phyloP scores from a whole-genome alignment of 306 rosid genomes.

The Datisca glomerata region DNA sequence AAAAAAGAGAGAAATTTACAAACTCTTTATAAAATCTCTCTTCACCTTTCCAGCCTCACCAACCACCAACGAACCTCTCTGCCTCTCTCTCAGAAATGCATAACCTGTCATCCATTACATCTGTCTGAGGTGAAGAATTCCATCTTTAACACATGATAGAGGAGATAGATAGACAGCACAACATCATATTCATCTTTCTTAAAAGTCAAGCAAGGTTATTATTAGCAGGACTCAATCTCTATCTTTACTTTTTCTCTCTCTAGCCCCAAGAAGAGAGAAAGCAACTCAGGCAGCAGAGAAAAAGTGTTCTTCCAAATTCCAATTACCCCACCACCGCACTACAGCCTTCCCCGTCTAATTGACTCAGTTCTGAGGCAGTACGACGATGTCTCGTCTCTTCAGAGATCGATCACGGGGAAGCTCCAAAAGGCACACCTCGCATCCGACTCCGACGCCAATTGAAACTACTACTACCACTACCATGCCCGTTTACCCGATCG shows the following conservation, averaged over 20 bases:
- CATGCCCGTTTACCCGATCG: conserved; percentile 49
- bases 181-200: conserved; percentile 18
- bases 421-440: conserved; percentile 20
- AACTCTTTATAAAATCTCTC: too few species aligned
- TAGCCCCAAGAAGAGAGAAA: conserved; percentile 4
- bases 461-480: conserved; percentile 5
- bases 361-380: background rate
- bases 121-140: background rate
- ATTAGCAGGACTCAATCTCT: background rate
- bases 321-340: conserved; percentile 12
- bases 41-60: background rate
- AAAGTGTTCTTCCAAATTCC: background rate
- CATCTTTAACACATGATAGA: background rate
- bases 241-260: conserved; percentile 13
- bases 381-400: conserved; percentile 37
- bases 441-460: conserved; percentile 5
- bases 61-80: background rate
- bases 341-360: conserved; percentile 8
- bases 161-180: background rate
- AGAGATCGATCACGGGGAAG: conserved; percentile 33
- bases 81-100: background rate
- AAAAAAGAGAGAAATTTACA: too few species aligned
- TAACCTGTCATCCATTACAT: background rate
- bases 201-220: conserved; percentile 48
- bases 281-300: background rate